phyloP scores from a whole-genome alignment of 495 filamentous ascomycete species.

The Parmelia sp. region DNA sequence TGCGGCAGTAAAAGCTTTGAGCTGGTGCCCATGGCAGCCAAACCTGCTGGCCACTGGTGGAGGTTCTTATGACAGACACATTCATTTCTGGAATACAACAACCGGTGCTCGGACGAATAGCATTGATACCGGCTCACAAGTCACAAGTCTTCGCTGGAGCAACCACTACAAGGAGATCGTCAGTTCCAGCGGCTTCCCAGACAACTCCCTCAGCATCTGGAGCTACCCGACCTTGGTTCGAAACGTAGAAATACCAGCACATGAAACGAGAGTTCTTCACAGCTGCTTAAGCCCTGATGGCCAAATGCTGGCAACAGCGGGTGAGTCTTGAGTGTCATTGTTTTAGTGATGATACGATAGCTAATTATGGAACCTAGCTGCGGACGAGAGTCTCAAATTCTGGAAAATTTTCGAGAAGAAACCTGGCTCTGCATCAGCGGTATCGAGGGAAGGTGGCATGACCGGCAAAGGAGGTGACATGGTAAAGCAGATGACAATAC shows the following conservation, averaged over 20 bases:
- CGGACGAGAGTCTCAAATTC: constrained; percentile 97
- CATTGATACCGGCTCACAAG: constrained; percentile 96
- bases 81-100: constrained; percentile 99
- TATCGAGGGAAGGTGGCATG: constrained; percentile 50
- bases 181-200: constrained; percentile 94
- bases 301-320: constrained; percentile 92
- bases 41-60: constrained; percentile 96
- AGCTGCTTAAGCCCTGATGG: constrained; percentile 92
- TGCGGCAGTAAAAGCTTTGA: constrained; percentile 93
- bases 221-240: constrained; percentile 94
- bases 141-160: constrained; percentile 92
- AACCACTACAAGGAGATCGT: constrained; percentile 96
- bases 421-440: constrained; percentile 56
- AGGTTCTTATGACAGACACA: constrained; percentile 92
- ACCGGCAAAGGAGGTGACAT: constrained; percentile 61
- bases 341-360: constrained; percentile 16
- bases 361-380: constrained; percentile 41
- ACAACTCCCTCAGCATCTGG: constrained; percentile 98
- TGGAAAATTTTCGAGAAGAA: constrained; percentile 99
- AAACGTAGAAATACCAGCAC: constrained; percentile 97
- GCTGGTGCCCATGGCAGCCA: constrained; percentile 98
- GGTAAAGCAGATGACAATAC: constrained; percentile 96
- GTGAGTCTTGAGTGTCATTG: constrained; percentile 31
- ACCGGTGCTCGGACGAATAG: constrained; percentile 96
- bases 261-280: constrained; percentile 94